Evolutionary conservation across 164 flowering plant genomes (phyloP), one percentile per base, ranked within the genome.

Genomic region (Piper longum): DNA sequence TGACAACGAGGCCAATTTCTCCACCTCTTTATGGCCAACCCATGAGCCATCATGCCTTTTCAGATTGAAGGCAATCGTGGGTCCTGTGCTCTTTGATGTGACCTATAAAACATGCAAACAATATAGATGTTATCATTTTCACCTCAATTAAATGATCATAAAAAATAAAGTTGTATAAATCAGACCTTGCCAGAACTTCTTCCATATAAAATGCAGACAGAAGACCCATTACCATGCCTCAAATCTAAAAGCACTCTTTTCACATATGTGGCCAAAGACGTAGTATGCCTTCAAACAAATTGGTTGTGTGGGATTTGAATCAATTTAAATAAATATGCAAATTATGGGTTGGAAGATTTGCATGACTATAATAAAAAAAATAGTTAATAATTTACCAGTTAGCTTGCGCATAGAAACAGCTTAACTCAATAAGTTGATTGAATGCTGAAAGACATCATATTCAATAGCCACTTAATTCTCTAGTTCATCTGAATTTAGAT

Each of bases 21-120:
- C 99, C 75, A 93, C 96, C 78, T 93, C 99, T 16, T 82, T 88
- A 64, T 86, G 78, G 62, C 99, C 99, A 82, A 74, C 64, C 99
- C 99, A 93, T 63, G 96, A 80, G 18, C 87, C 91, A 76, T 93
- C 96, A 48, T 83, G 74, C 59, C 93, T 81, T 77, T 68, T 85
- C 82, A 93, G 76, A 79, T 93, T 93, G 75, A 93, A 93, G 65
- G 97, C 71, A 17, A 93, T 73, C 56, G 76, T 76, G 8, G 99
- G 79, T 61, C 99, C 93, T 62, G 76, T 59, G 55, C 75, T 75
- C 73, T 66, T 51, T 67, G 55, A 72, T 59, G 52, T 71, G 57
- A 66, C 72, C 92, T 85, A 56, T 41, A 43, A 14, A 60, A 16
- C 26, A 26, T 26, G 13, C 3, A 57, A 41, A 0, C 12, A 18